These are phyloP conservation scores for Pisolithus marmoratus DNA, from an alignment of 768 basidiomycete genomes.

Conservation along the genomic window DNA sequence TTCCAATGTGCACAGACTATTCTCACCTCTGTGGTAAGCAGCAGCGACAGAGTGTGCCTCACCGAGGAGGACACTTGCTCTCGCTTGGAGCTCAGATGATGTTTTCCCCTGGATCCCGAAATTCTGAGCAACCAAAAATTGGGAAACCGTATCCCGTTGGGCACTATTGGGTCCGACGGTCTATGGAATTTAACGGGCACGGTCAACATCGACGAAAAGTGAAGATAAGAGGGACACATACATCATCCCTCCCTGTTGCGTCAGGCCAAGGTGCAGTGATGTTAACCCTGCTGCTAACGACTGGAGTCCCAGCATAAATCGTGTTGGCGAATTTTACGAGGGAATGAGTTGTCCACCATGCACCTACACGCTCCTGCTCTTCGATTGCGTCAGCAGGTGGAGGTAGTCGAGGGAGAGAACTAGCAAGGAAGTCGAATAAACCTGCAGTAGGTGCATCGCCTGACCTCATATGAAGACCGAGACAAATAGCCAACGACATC, in stretches of 20 bases:
- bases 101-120: conserved; percentile 9
- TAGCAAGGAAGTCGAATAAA: conserved; percentile 8
- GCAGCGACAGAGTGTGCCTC: conserved; percentile 24
- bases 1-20: not conserved
- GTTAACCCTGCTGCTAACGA: conserved; percentile 17
- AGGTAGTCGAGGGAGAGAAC: conserved; percentile 20
- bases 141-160: conserved; percentile 4
- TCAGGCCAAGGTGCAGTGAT: conserved; percentile 41
- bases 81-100: conserved; percentile 16
- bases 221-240: not conserved
- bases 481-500: conserved; percentile 39
- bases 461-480: conserved; percentile 39
- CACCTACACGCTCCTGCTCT: conserved; percentile 33
- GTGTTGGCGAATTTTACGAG: conserved; percentile 30
- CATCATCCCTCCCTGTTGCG: conserved; percentile 7
- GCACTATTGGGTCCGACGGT: not conserved
- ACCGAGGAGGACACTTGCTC: conserved; percentile 31
- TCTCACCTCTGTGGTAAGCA: conserved; percentile 26
- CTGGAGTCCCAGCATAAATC: conserved; percentile 25
- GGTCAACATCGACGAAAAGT: too few relatives aligned
- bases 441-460: not conserved
- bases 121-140: conserved; percentile 14
- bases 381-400: conserved; percentile 27
- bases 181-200: too few relatives aligned
- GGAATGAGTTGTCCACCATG: conserved; percentile 33